Evolutionary conservation across 1,284 basidiomycete genomes (phyloP).

Genomic region (Ustilago bromivora): DNA sequence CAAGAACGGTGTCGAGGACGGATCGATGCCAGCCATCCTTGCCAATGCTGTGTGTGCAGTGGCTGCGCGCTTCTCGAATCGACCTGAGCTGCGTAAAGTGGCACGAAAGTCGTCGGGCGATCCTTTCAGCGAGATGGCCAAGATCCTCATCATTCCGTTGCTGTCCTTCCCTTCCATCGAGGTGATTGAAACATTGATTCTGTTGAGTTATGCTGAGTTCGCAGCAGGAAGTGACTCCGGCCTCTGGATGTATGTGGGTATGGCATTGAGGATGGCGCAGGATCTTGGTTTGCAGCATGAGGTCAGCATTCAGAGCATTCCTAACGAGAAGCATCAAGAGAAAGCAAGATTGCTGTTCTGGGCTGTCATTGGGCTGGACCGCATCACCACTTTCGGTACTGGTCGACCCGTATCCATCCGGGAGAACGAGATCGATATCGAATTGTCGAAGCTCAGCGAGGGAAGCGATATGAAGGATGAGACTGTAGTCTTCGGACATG

Average conservation of each 20-base stretch:
- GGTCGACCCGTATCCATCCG: constrained; percentile 59
- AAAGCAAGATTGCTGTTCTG: constrained; percentile 58
- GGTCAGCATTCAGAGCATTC: constrained; percentile 53
- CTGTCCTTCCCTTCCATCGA: constrained; percentile 61
- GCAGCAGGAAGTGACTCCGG: constrained; percentile 60
- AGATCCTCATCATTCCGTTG: constrained; percentile 61
- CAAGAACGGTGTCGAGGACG: constrained; percentile 40
- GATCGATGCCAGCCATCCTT: constrained; percentile 58
- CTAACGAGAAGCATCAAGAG: constrained; percentile 54
- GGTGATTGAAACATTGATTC: constrained; percentile 58
- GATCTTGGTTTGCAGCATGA: constrained; percentile 62
- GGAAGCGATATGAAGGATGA: constrained; percentile 48
- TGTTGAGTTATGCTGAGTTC: constrained; percentile 61
- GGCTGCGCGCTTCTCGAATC: constrained; percentile 56
- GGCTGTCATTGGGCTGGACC: constrained; percentile 57
- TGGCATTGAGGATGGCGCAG: constrained; percentile 59
- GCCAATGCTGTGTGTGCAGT: constrained; percentile 61
- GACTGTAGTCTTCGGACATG: constrained; percentile 51
- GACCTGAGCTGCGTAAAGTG: constrained; percentile 47
- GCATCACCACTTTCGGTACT: constrained; percentile 62
- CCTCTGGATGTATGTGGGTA: constrained; percentile 63
- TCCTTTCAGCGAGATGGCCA: constrained; percentile 63
- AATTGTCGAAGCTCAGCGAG: constrained; percentile 43
- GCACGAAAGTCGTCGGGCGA: constrained; percentile 57
- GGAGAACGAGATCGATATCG: constrained; percentile 56